A percentile compares a stretch with the other conserved stretches of the same genome.
Evolutionary conservation across 768 basidiomycete species (phyloP).

Genomic region (Boletus sp.): DNA sequence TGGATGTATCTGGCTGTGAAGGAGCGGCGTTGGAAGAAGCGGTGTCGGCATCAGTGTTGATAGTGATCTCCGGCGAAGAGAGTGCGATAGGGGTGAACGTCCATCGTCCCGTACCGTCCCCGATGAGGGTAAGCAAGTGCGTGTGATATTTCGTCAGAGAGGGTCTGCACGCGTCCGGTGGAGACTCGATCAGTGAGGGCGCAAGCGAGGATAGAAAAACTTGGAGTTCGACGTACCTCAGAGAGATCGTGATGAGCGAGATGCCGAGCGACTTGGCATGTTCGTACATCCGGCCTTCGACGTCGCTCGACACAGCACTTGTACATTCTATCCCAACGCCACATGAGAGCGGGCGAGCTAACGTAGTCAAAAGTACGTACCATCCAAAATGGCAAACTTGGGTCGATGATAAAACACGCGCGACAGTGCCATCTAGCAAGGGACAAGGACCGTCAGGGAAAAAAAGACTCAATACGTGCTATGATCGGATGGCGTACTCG

Average conservation of each 20-base stretch:
- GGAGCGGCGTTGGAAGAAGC: background rate
- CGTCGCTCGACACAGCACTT: conserved; percentile 92
- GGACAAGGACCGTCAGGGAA: background rate
- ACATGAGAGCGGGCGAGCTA: background rate
- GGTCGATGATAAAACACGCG: conserved; percentile 89
- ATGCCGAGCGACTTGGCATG: conserved; percentile 86
- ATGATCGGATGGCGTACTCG: conserved; percentile 42
- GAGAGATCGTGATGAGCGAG: conserved; percentile 89
- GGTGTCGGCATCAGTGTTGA: background rate
- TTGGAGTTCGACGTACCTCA: conserved; percentile 50
- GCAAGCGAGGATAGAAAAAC: background rate
- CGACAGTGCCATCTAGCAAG: conserved; percentile 78
- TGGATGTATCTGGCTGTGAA: background rate
- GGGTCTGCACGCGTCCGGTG: conserved; percentile 42
- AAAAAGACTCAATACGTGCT: background rate
- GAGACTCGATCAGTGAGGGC: background rate
- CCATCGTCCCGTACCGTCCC: conserved; percentile 72
- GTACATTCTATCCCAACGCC: conserved; percentile 68
- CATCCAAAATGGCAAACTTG: conserved; percentile 81
- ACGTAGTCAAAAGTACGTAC: conserved; percentile 41
- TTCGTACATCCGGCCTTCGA: conserved; percentile 95
- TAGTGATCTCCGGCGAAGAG: background rate
- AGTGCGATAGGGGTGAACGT: conserved; percentile 54
- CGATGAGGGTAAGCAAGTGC: conserved; percentile 75
- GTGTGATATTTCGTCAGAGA: conserved; percentile 88